Percentiles rank a stretch among this genome's conserved stretches.
phyloP scores from a whole-genome alignment of 108 stramenopile species.

The Hondaea fermentalgiana region DNA sequence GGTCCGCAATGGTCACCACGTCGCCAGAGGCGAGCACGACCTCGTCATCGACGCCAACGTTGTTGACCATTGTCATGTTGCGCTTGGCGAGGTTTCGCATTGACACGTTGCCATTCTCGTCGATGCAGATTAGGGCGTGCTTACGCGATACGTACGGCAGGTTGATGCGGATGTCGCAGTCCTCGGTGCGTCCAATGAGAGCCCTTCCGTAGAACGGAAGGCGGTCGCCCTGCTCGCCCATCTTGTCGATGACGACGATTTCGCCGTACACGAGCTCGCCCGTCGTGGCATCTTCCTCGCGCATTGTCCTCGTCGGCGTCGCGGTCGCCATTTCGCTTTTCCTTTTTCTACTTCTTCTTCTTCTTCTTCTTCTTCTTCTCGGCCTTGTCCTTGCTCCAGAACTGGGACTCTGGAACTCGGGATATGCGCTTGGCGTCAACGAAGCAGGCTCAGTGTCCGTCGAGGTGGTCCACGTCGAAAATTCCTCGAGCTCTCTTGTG shows the following conservation, averaged over 20 bases:
- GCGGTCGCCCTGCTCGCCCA: background rate
- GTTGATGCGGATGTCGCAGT: conserved; percentile 5
- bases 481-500: too few species aligned
- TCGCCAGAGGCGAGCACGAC: background rate
- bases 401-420: too few species aligned
- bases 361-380: background rate
- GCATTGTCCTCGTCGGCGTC: background rate
- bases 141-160: background rate
- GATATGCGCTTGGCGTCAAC: too few species aligned
- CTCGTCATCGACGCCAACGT: background rate
- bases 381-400: too few species aligned
- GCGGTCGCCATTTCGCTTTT: background rate
- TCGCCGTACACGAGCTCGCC: background rate
- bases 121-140: background rate
- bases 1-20: background rate
- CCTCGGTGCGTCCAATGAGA: background rate
- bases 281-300: background rate
- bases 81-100: background rate
- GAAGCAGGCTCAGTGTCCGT: too few species aligned
- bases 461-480: too few species aligned
- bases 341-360: background rate
- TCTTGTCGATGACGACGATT: background rate
- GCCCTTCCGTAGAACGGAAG: conserved; percentile 6
- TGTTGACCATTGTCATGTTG: conserved; percentile 14
- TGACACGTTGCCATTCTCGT: conserved; percentile 2